phyloP scores from a whole-genome alignment of 2,329 filamentous ascomycete species.

The Aureobasidium uvarum region DNA sequence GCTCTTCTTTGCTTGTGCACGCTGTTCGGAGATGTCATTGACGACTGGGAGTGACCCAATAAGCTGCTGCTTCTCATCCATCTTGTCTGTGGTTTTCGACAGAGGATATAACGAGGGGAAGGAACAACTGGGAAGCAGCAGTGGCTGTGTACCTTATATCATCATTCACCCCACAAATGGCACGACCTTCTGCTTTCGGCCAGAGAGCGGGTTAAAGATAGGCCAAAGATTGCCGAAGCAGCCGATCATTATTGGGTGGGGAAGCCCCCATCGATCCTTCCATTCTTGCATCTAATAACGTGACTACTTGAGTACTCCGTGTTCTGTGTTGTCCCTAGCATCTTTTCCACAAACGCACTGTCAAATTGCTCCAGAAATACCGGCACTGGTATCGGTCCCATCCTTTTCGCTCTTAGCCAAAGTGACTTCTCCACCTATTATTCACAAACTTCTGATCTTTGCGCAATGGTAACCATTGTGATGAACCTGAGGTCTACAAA shows the following conservation, averaged over 20 bases:
- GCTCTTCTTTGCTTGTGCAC: slow-evolving; percentile 20
- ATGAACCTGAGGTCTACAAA: too few species aligned
- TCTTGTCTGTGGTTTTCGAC: neutral
- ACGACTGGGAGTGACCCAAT: slow-evolving; percentile 5
- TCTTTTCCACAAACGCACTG: too few species aligned
- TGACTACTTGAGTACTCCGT: too few species aligned
- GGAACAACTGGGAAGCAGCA: slow-evolving; percentile 3
- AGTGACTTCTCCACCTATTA: too few species aligned
- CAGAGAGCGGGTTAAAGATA: slow-evolving; percentile 7
- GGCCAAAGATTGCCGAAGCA: slow-evolving; percentile 18
- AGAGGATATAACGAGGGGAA: neutral
- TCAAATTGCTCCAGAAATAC: too few species aligned
- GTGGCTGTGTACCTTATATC: slow-evolving; percentile 24
- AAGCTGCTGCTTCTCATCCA: slow-evolving; percentile 32
- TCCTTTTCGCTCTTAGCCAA: too few species aligned
- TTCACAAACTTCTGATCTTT: too few species aligned
- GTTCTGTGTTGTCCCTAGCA: too few species aligned
- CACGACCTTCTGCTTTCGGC: slow-evolving; percentile 20
- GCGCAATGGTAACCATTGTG: too few species aligned
- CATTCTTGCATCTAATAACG: neutral
- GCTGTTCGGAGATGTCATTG: slow-evolving; percentile 8
- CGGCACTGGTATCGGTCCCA: too few species aligned
- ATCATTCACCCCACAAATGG: slow-evolving; percentile 22
- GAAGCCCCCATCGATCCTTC: neutral
- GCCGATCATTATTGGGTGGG: slow-evolving; percentile 16